phyloP scores from a whole-genome alignment of 805 yeast species.

The Blastobotrys muscicola region DNA sequence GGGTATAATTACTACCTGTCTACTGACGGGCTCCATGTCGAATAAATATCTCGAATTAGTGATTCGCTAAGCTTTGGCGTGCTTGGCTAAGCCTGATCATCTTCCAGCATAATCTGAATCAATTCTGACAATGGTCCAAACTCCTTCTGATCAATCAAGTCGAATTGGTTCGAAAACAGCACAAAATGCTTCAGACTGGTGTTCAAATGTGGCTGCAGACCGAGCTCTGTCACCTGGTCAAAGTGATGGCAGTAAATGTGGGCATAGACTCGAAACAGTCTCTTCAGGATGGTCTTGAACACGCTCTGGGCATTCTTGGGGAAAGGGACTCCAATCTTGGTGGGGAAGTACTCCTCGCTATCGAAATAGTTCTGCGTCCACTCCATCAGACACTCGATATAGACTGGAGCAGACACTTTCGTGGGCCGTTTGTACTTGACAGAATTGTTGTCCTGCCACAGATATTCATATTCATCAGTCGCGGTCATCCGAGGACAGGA shows the following conservation, averaged over 20 bases:
- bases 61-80: too few relatives aligned
- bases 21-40: too few relatives aligned
- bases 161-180: conserved; percentile 76
- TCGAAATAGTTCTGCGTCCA: conserved; percentile 94
- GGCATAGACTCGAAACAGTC: conserved; percentile 90
- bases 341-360: conserved; percentile 83
- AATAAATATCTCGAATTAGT: too few relatives aligned
- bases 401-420: conserved; percentile 87
- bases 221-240: conserved; percentile 87
- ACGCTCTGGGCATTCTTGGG: conserved; percentile 72
- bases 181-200: conserved; percentile 93
- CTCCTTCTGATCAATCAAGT: conserved; percentile 66
- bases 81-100: conserved; percentile 9
- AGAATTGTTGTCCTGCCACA: conserved; percentile 73
- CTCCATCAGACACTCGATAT: conserved; percentile 84
- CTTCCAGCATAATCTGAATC: conserved; percentile 56
- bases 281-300: conserved; percentile 78
- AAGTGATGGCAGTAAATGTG: conserved; percentile 98
- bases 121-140: conserved; percentile 88
- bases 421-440: conserved; percentile 59
- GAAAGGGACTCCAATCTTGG: conserved; percentile 84
- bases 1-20: too few relatives aligned
- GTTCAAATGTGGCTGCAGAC: conserved; percentile 84
- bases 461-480: conserved; percentile 89
- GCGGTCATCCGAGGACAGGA: conserved; percentile 98